Conservation (phyloP, 192 early-diverging fungal species). For the Globomyces pollinis-pini region DNA sequence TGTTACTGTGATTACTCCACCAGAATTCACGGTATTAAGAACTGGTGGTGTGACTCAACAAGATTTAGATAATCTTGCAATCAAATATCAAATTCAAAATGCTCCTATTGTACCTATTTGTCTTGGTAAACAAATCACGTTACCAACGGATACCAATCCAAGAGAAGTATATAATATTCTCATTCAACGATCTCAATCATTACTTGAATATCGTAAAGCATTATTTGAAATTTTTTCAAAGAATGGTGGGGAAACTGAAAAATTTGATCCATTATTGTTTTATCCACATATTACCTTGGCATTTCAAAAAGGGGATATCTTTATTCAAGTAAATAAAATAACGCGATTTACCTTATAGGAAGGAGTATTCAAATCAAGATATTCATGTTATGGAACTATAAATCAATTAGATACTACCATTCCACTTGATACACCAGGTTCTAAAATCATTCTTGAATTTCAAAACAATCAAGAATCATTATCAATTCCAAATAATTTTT, state of each 20-base stretch:
- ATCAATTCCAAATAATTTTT: too few relatives aligned
- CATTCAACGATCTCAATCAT: too few relatives aligned
- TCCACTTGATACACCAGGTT: too few relatives aligned
- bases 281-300: conserved; percentile 66
- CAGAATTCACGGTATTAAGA: conserved; percentile 54
- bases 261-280: conserved; percentile 56
- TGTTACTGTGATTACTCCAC: conserved; percentile 60
- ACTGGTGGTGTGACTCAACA: conserved; percentile 53
- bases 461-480: too few relatives aligned
- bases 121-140: conserved; percentile 43
- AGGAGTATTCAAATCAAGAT: too few relatives aligned
- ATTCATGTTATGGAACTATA: too few relatives aligned
- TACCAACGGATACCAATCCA: conserved; percentile 19
- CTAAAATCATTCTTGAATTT: too few relatives aligned
- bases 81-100: conserved; percentile 39
- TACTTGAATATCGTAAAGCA: neutral
- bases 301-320: conserved; percentile 54
- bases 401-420: too few relatives aligned
- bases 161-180: too few relatives aligned
- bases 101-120: conserved; percentile 49
- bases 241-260: conserved; percentile 57
- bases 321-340: too few relatives aligned
- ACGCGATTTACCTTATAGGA: too few relatives aligned
- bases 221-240: conserved; percentile 23
- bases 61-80: conserved; percentile 57